These are phyloP conservation scores for Heliamphora exappendiculata DNA, from an alignment of 148 eudicot genomes.

Conservation along the genomic window DNA sequence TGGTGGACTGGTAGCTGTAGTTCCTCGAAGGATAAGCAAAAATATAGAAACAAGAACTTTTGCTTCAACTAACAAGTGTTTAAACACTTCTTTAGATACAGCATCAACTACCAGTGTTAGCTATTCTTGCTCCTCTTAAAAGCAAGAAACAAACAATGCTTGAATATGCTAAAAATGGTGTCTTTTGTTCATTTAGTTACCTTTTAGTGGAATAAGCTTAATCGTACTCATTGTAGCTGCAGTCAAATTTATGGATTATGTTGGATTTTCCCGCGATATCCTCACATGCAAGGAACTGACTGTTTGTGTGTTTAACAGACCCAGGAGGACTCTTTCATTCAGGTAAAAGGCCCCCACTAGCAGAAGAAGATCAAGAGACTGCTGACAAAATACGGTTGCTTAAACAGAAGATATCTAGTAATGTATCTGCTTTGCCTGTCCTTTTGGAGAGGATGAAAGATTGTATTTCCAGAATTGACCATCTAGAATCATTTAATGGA, in stretches of 20 bases:
- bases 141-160: neutral
- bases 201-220: neutral
- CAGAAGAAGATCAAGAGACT: slow-evolving; percentile 27
- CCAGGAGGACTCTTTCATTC: slow-evolving; percentile 19
- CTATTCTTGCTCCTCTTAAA: neutral
- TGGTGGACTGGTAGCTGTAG: too few species aligned
- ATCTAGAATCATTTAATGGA: slow-evolving; percentile 7
- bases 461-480: slow-evolving; percentile 11
- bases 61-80: neutral
- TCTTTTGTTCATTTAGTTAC: neutral
- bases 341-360: slow-evolving; percentile 15
- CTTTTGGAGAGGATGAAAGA: slow-evolving; percentile 67
- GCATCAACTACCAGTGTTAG: neutral
- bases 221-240: neutral
- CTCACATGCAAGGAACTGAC: neutral
- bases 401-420: slow-evolving; percentile 60
- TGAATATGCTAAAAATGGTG: neutral
- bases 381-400: slow-evolving; percentile 40
- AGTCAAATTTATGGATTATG: neutral
- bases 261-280: neutral
- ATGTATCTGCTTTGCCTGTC: slow-evolving; percentile 44
- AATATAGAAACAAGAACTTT: neutral
- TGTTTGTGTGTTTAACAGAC: slow-evolving; percentile 9
- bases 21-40: neutral
- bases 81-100: neutral